phyloP scores from a whole-genome alignment of 768 basidiomycete genomes.

The Suillus spraguei region DNA sequence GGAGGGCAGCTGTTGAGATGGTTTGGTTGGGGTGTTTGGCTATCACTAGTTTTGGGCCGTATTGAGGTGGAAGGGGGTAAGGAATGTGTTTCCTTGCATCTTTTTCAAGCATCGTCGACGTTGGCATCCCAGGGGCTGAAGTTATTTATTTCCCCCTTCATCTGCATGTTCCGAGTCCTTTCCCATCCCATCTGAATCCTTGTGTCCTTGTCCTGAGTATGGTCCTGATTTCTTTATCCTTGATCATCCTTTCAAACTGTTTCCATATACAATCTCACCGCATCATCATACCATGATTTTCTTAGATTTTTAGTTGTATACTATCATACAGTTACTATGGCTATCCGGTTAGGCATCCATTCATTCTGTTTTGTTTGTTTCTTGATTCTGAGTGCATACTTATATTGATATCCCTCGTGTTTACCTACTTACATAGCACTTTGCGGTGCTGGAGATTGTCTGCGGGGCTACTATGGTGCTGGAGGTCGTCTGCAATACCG shows the following conservation, averaged over 20 bases:
- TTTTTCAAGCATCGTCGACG: background rate
- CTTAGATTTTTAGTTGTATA: conserved; percentile 3
- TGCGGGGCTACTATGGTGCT: background rate
- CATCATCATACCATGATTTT: background rate
- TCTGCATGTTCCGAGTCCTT: background rate
- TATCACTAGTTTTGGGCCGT: conserved; percentile 42
- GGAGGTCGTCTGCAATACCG: conserved; percentile 1
- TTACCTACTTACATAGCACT: background rate
- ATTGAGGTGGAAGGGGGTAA: conserved; percentile 1
- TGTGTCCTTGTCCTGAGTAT: background rate
- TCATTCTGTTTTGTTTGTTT: background rate
- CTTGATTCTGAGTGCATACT: background rate
- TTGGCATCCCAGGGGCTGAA: background rate
- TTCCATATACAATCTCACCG: conserved; percentile 6
- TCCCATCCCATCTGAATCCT: background rate
- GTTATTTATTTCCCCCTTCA: background rate
- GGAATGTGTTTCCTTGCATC: conserved; percentile 10
- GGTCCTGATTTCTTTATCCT: background rate
- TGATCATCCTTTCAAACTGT: conserved; percentile 1
- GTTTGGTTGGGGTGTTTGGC: conserved; percentile 58
- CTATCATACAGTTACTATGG: background rate
- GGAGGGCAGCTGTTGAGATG: conserved; percentile 54
- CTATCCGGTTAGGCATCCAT: background rate
- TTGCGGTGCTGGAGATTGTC: conserved; percentile 2
- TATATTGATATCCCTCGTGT: background rate